A percentile compares a stretch with the other conserved stretches of the same genome.
phyloP scores from a whole-genome alignment of 345 rosid genomes.

The Camelina laxa region DNA sequence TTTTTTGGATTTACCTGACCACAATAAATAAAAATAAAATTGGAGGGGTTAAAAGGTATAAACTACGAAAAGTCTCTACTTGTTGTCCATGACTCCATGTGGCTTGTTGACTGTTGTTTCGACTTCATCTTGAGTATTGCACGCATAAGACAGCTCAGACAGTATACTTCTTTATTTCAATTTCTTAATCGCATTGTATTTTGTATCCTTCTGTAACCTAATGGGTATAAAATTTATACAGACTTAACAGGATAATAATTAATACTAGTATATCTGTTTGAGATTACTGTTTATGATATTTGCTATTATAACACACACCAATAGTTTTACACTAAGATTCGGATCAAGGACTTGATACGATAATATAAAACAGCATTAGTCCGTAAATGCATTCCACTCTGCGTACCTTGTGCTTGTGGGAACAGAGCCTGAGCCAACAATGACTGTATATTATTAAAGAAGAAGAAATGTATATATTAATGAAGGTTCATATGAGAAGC shows the following conservation, averaged over 20 bases:
- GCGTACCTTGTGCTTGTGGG: background rate
- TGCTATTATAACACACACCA: background rate
- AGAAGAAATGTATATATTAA: background rate
- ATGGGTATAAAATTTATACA: background rate
- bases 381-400: background rate
- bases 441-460: background rate
- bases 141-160: conserved; percentile 10
- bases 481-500: conserved; percentile 8
- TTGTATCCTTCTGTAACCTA: conserved; percentile 12
- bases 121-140: conserved; percentile 24
- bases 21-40: background rate
- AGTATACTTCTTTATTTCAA: conserved; percentile 3
- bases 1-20: conserved; percentile 3
- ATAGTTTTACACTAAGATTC: background rate
- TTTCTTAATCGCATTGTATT: background rate
- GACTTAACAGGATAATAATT: background rate
- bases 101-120: conserved; percentile 33
- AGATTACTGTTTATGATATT: background rate
- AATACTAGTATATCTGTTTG: background rate
- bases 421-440: conserved; percentile 16
- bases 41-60: conserved; percentile 29
- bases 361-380: background rate
- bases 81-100: conserved; percentile 36
- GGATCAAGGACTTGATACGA: background rate
- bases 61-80: conserved; percentile 17